Evolutionary conservation across 2,329 filamentous ascomycete species (phyloP).

Genomic region (Shiraia bambusicola): DNA sequence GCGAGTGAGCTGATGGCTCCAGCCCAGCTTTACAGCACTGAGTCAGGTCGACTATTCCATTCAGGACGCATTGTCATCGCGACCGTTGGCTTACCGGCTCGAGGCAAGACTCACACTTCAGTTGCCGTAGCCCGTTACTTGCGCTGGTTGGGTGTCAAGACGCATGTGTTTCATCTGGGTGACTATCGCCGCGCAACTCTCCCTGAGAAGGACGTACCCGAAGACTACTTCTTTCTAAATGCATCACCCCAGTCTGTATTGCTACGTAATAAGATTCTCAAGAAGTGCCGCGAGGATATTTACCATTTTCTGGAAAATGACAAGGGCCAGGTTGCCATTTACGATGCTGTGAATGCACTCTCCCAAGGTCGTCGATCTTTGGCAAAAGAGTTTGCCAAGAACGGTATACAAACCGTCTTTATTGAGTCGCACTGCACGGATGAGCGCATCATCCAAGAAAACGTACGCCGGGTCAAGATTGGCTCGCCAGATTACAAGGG

Average conservation of each 20-base stretch:
- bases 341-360: conserved; percentile 94
- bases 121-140: conserved; percentile 94
- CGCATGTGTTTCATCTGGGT: conserved; percentile 93
- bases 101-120: conserved; percentile 97
- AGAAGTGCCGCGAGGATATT: conserved; percentile 96
- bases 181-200: conserved; percentile 94
- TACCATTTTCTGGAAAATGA: conserved; percentile 95
- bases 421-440: conserved; percentile 96
- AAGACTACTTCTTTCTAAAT: conserved; percentile 97
- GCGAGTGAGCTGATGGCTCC: conserved; percentile 84
- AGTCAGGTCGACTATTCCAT: conserved; percentile 95
- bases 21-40: conserved; percentile 96
- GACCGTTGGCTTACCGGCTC: conserved; percentile 90
- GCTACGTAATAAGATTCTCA: conserved; percentile 92
- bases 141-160: conserved; percentile 96
- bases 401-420: conserved; percentile 93
- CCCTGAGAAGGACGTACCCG: conserved; percentile 78
- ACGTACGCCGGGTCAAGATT: conserved; percentile 96
- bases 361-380: conserved; percentile 77
- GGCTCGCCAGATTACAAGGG: conserved; percentile 94
- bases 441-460: conserved; percentile 90
- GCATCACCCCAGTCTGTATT: conserved; percentile 91
- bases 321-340: conserved; percentile 97
- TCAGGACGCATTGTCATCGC: conserved; percentile 96
- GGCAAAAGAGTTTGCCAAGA: conserved; percentile 96